phyloP scores from a whole-genome alignment of 2,329 filamentous ascomycete species.

The Leptographium galeiforme region DNA sequence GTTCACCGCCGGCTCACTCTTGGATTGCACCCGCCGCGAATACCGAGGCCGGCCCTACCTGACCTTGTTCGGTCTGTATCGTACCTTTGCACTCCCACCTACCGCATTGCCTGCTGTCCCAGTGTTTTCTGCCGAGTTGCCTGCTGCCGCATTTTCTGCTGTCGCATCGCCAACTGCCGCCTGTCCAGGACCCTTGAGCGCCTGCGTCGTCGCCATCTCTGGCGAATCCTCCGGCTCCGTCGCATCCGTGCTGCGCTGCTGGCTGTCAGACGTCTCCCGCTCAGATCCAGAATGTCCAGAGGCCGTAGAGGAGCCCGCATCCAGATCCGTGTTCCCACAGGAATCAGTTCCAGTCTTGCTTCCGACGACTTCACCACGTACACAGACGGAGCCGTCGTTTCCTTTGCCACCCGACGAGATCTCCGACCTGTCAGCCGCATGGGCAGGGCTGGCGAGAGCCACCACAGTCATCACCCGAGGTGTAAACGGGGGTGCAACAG shows the following conservation, averaged over 20 bases:
- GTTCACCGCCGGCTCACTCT: constrained; percentile 23
- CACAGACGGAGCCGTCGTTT: not conserved
- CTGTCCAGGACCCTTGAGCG: no score
- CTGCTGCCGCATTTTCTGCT: not conserved
- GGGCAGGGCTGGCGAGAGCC: not conserved
- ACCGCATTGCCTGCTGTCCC: not conserved
- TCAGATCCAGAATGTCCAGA: constrained; percentile 4
- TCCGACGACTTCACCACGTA: not conserved
- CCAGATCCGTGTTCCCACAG: not conserved
- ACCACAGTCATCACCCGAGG: constrained; percentile 22
- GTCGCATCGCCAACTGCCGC: not conserved
- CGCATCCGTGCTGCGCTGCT: constrained; percentile 7
- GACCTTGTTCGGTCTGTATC: constrained; percentile 6
- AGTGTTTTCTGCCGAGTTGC: not conserved
- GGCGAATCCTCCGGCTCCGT: constrained; percentile 3
- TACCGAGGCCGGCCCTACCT: constrained; percentile 18
- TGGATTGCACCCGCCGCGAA: constrained; percentile 32
- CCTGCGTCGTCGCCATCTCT: not conserved
- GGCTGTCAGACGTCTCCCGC: not conserved
- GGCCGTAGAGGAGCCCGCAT: not conserved
- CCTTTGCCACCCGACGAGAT: not conserved
- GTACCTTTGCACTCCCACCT: constrained; percentile 2
- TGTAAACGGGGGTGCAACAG: constrained; percentile 40
- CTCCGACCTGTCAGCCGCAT: constrained; percentile 1
- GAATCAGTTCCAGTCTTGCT: not conserved